Percentiles rank a stretch among this genome's conserved stretches.
These are phyloP conservation scores for Cymbopogon citratus DNA, from an alignment of 176 grass and related monocot genomes.

Conservation along the genomic window DNA sequence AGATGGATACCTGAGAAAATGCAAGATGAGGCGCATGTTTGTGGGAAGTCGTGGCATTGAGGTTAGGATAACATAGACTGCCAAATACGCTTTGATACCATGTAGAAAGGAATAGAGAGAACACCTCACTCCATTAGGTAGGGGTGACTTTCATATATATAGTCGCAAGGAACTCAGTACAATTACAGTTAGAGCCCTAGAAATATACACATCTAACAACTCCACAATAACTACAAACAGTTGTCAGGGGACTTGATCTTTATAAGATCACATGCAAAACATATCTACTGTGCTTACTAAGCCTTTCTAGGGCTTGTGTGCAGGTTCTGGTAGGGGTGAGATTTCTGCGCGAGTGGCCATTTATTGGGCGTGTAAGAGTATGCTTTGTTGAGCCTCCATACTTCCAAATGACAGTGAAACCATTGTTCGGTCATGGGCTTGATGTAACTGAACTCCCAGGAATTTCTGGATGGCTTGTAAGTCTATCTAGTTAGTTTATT, in stretches of 20 bases:
- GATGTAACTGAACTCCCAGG: conserved; percentile 96
- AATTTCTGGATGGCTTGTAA: conserved; percentile 99
- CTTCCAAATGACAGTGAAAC: conserved; percentile 97
- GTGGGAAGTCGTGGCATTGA: no score
- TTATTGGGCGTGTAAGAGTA: conserved; percentile 75
- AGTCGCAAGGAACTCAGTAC: no score
- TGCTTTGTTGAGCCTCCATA: conserved; percentile 98
- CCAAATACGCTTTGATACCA: no score
- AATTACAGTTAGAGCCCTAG: no score
- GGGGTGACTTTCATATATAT: no score
- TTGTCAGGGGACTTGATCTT: not conserved
- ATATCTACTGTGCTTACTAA: not conserved
- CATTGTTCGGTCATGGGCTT: conserved; percentile 78
- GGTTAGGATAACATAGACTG: no score
- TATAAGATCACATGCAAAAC: not conserved
- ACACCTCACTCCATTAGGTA: no score
- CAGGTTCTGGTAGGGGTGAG: conserved; percentile 88
- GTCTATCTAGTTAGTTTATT: conserved; percentile 8
- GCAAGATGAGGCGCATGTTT: no score
- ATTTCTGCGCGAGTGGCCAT: conserved; percentile 86
- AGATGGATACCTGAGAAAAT: no score
- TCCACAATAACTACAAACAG: not conserved
- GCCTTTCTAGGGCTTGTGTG: conserved; percentile 13
- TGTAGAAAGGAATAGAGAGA: no score
- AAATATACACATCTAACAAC: no score